phyloP scores from a whole-genome alignment of 805 yeast genomes.

The Pichia deserticola region DNA sequence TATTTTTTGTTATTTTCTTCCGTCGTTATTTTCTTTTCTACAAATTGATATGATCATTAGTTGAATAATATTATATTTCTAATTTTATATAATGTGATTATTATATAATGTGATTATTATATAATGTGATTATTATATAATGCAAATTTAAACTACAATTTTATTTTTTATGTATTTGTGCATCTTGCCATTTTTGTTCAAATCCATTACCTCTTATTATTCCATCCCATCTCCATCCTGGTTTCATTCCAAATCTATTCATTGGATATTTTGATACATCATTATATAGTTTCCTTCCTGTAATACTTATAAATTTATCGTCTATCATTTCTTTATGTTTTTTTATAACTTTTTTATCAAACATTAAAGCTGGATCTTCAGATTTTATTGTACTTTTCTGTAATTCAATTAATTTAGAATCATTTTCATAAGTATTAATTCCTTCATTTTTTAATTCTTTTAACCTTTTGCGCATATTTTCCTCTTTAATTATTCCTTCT shows the following conservation, averaged over 20 bases:
- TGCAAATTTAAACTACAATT: constrained; percentile 15
- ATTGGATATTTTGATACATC: constrained; percentile 41
- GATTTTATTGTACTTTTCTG: constrained; percentile 29
- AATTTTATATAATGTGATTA: too few relatives aligned
- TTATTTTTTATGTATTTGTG: not conserved
- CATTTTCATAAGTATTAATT: constrained; percentile 31
- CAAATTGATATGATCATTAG: too few relatives aligned
- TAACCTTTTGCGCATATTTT: constrained; percentile 29
- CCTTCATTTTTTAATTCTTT: constrained; percentile 19
- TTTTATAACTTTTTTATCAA: constrained; percentile 26
- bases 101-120: too few relatives aligned
- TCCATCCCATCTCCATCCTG: constrained; percentile 90
- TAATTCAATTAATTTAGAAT: constrained; percentile 30
- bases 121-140: too few relatives aligned
- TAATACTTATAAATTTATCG: constrained; percentile 18
- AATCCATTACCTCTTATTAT: constrained; percentile 85
- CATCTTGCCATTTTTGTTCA: constrained; percentile 54
- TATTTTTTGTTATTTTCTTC: too few relatives aligned
- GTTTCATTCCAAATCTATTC: constrained; percentile 68
- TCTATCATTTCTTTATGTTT: constrained; percentile 13
- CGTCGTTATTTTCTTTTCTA: too few relatives aligned
- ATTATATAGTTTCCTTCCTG: constrained; percentile 50
- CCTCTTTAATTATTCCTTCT: constrained; percentile 26
- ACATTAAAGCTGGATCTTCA: constrained; percentile 61
- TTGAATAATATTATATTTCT: too few relatives aligned